Evolutionary conservation across 2,329 filamentous ascomycete species (phyloP).

Genomic region (Colletotrichum noveboracense): DNA sequence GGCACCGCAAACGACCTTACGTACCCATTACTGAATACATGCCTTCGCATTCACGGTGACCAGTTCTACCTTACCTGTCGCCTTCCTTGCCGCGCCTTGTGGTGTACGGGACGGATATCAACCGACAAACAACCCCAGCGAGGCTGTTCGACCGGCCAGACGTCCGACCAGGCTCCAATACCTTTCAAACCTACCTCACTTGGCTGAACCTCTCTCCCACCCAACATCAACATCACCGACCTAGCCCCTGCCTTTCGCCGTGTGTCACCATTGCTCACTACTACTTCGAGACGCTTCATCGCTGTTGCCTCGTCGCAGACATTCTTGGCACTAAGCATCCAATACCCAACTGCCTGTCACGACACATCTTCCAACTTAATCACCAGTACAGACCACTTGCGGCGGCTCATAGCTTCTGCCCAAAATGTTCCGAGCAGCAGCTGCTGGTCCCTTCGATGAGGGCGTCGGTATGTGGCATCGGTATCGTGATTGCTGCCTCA

Average conservation of each 20-base stretch:
- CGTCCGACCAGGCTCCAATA: background rate
- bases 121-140: background rate
- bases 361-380: background rate
- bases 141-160: background rate
- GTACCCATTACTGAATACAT: background rate
- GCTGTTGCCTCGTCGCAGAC: background rate
- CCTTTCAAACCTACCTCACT: background rate
- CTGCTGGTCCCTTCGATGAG: slow-evolving; percentile 63
- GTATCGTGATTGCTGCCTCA: background rate
- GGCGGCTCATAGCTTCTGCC: slow-evolving; percentile 22
- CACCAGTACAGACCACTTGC: background rate
- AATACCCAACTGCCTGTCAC: background rate
- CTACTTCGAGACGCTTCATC: background rate
- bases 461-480: slow-evolving; percentile 55
- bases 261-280: background rate
- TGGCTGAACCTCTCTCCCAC: background rate
- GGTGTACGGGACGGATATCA: background rate
- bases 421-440: slow-evolving; percentile 65
- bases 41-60: background rate
- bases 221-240: background rate
- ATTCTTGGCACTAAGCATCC: background rate
- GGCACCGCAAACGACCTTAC: background rate
- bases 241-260: background rate
- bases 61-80: background rate
- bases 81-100: background rate